phyloP scores from a whole-genome alignment of 352 stramenopile species.

The Plasmopara halstedii region DNA sequence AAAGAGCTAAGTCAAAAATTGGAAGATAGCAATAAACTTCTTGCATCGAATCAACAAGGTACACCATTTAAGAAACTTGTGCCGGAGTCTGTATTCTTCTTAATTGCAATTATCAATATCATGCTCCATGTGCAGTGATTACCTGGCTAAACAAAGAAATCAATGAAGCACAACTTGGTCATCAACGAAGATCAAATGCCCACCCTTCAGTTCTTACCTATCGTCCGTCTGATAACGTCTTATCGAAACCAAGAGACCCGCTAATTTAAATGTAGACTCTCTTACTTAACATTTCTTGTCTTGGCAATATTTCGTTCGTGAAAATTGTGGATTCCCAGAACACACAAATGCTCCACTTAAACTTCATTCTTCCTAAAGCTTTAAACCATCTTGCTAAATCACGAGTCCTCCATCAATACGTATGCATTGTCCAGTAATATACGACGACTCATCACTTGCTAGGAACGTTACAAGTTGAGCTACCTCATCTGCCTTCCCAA shows the following conservation, averaged over 20 bases:
- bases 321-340: too few species aligned
- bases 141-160: conserved; percentile 90
- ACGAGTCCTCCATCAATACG: conserved; percentile 71
- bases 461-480: conserved; percentile 77
- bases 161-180: conserved; percentile 78
- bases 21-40: conserved; percentile 82
- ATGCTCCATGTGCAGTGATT: conserved; percentile 50
- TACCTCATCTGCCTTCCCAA: conserved; percentile 65
- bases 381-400: conserved; percentile 30
- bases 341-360: too few species aligned
- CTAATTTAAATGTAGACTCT: neutral
- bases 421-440: conserved; percentile 83
- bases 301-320: too few species aligned
- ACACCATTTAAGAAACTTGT: neutral
- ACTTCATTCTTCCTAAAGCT: too few species aligned
- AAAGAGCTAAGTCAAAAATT: conserved; percentile 77
- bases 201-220: conserved; percentile 71
- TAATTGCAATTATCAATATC: neutral
- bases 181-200: conserved; percentile 48
- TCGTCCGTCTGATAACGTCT: conserved; percentile 42
- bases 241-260: too few species aligned
- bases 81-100: neutral
- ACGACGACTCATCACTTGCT: conserved; percentile 59
- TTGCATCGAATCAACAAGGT: conserved; percentile 88
- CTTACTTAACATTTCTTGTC: neutral